Conservation (phyloP, 2,329 filamentous ascomycete species). For the Diaporthe sp. region DNA sequence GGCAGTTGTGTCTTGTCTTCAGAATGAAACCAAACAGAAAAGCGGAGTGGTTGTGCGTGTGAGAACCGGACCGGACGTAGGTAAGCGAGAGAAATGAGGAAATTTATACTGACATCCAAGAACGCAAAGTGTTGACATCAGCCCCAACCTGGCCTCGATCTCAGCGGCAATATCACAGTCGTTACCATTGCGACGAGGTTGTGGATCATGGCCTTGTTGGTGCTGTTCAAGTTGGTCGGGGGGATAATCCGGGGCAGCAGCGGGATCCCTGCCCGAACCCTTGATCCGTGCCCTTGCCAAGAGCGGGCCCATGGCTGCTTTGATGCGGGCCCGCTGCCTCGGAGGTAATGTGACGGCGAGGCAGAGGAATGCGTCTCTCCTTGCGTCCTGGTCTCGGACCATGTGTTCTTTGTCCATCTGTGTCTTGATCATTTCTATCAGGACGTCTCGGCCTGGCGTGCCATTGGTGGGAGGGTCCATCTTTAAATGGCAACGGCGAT, state of each 20-base stretch:
- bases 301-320: conserved; percentile 31
- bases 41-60: not conserved
- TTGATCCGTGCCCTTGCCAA: conserved; percentile 39
- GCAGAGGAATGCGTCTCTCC: conserved; percentile 41
- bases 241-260: not conserved
- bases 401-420: conserved; percentile 37
- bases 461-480: conserved; percentile 40
- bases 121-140: conserved; percentile 40
- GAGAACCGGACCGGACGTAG: not conserved
- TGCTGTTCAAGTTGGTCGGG: conserved; percentile 21
- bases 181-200: not conserved
- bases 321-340: conserved; percentile 38
- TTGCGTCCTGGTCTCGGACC: conserved; percentile 33
- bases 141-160: conserved; percentile 36
- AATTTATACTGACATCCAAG: conserved; percentile 39
- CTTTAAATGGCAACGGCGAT: conserved; percentile 30
- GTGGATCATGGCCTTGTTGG: not conserved
- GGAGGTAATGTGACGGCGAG: conserved; percentile 39
- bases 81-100: not conserved
- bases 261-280: conserved; percentile 36
- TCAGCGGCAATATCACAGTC: conserved; percentile 24
- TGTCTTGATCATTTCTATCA: conserved; percentile 38
- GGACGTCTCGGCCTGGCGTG: conserved; percentile 32
- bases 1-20: not conserved
- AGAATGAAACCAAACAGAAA: not conserved